Percentiles rank a stretch among this genome's conserved stretches.
These are phyloP conservation scores for Penicillium rolfsii DNA, from an alignment of 2,329 filamentous ascomycete species.

Conservation along the genomic window DNA sequence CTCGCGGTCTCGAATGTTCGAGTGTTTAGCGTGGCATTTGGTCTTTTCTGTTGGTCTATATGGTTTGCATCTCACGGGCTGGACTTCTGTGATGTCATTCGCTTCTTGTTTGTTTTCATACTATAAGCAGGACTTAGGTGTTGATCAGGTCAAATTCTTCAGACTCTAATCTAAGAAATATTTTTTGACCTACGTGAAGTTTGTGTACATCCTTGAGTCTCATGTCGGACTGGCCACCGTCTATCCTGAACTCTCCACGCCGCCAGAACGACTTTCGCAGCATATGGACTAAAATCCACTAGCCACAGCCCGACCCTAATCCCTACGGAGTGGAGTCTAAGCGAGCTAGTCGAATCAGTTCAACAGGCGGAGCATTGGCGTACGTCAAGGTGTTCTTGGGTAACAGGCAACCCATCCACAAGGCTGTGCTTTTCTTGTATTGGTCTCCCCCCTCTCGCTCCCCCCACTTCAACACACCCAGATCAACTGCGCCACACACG, in stretches of 20 bases:
- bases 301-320: not conserved
- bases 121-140: constrained; percentile 19
- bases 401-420: constrained; percentile 12
- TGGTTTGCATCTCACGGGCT: constrained; percentile 14
- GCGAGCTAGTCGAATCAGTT: not conserved
- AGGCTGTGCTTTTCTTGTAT: constrained; percentile 17
- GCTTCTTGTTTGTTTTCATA: constrained; percentile 5
- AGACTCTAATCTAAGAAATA: not conserved
- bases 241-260: not conserved
- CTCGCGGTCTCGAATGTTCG: constrained; percentile 19
- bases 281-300: not conserved
- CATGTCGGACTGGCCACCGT: not conserved
- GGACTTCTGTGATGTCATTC: constrained; percentile 13
- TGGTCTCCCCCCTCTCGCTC: too few species aligned
- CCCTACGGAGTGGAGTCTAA: not conserved
- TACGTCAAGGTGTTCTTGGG: constrained; percentile 18
- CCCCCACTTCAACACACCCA: constrained; percentile 10
- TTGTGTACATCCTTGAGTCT: not conserved
- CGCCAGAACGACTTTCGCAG: not conserved
- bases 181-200: too few species aligned
- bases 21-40: constrained; percentile 7
- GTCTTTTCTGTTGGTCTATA: not conserved
- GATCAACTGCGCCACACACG: constrained; percentile 26
- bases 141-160: constrained; percentile 4
- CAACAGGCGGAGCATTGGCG: constrained; percentile 11